Percentiles rank a stretch among this genome's conserved stretches.
Conservation (phyloP, 1,284 basidiomycete genomes). For the Cryptococcus wingfieldii region DNA sequence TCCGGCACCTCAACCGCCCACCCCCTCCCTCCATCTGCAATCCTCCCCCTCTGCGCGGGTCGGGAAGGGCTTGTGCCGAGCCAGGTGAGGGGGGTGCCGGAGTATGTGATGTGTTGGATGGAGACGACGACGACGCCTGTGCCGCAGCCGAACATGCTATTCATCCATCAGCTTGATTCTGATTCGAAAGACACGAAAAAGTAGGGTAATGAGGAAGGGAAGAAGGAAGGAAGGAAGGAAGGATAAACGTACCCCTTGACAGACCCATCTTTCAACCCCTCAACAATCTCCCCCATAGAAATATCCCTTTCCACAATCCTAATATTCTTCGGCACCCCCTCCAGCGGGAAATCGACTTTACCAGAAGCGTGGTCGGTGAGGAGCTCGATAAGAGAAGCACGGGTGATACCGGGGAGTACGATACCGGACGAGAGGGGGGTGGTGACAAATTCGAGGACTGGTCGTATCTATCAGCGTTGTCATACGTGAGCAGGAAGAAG, state of each 20-base stretch:
- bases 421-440: conserved; percentile 45
- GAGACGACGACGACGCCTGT: conserved; percentile 43
- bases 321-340: conserved; percentile 39
- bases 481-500: no score
- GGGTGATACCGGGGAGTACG: conserved; percentile 46
- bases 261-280: conserved; percentile 31
- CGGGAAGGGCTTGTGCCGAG: no score
- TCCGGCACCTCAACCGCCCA: conserved; percentile 41
- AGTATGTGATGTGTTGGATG: conserved; percentile 36
- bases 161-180: no score
- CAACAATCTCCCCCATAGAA: conserved; percentile 40
- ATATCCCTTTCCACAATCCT: conserved; percentile 46
- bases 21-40: conserved; percentile 21
- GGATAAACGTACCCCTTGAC: conserved; percentile 35
- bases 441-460: conserved; percentile 43
- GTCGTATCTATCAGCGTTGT: no score
- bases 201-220: not conserved
- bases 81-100: conserved; percentile 23
- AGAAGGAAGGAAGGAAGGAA: not conserved
- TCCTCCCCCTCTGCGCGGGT: conserved; percentile 40
- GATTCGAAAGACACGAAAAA: not conserved
- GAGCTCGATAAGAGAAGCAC: conserved; percentile 40
- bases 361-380: conserved; percentile 35
- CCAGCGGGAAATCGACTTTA: conserved; percentile 28
- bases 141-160: conserved; percentile 41